These are phyloP conservation scores for Pseudocercospora macadamiae DNA, from an alignment of 2,329 filamentous ascomycete genomes.

Conservation along the genomic window DNA sequence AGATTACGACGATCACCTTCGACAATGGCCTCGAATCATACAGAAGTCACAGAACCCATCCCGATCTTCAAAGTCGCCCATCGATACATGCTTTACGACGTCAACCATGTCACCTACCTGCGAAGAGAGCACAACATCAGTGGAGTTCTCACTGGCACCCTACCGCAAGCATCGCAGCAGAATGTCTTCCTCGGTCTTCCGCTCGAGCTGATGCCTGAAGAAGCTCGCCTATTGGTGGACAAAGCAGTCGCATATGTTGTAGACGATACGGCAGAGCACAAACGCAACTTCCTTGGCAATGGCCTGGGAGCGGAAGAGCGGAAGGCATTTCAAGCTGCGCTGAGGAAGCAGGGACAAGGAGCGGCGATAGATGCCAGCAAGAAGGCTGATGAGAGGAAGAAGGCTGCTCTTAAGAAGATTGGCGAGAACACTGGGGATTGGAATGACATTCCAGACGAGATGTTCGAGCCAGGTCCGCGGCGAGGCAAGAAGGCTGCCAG, in stretches of 20 bases:
- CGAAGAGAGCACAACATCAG: conserved; percentile 82
- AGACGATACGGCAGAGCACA: conserved; percentile 76
- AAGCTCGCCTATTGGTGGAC: conserved; percentile 79
- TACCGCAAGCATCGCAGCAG: conserved; percentile 91
- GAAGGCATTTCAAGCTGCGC: conserved; percentile 61
- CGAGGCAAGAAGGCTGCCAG: conserved; percentile 22
- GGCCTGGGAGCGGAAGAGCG: conserved; percentile 60
- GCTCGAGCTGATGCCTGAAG: conserved; percentile 86
- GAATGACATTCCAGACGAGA: conserved; percentile 42
- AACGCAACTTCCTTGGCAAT: conserved; percentile 57
- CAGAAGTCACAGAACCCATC: conserved; percentile 58
- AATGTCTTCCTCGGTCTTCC: conserved; percentile 91
- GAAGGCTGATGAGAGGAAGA: conserved; percentile 54
- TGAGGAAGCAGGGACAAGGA: conserved; percentile 59
- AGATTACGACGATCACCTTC: conserved; percentile 8
- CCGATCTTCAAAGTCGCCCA: conserved; percentile 80
- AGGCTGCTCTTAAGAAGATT: conserved; percentile 53
- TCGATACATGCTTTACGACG: conserved; percentile 87
- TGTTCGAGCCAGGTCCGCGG: conserved; percentile 30
- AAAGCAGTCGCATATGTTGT: conserved; percentile 76
- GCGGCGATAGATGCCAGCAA: conserved; percentile 51
- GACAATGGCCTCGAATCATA: conserved; percentile 28
- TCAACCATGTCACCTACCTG: conserved; percentile 75
- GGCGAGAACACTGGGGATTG: conserved; percentile 36
- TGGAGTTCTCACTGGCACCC: conserved; percentile 81